Conservation (phyloP, 1,284 basidiomycete species). For the Cryptococcus sp. region DNA sequence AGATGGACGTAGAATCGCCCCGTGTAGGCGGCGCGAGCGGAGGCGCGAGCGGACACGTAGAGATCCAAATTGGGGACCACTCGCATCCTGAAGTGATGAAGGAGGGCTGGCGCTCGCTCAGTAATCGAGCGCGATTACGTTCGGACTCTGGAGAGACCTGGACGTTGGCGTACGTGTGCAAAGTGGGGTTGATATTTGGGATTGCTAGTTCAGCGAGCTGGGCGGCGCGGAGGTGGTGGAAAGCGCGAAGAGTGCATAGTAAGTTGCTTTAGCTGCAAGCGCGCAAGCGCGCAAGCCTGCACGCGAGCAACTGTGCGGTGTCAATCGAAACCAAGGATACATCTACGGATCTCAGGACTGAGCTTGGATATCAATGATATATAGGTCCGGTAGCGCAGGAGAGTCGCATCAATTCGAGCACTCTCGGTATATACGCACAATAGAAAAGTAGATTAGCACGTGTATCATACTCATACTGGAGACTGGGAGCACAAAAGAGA, state of each 20-base stretch:
- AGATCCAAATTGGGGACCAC: slow-evolving; percentile 11
- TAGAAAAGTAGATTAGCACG: no score
- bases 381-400: no score
- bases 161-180: slow-evolving; percentile 3
- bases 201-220: slow-evolving; percentile 4
- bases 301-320: not conserved
- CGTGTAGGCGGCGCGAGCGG: not conserved
- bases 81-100: slow-evolving; percentile 14
- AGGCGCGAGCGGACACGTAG: not conserved
- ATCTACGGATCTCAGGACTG: no score
- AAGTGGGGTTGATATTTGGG: slow-evolving; percentile 9
- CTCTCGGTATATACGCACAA: no score
- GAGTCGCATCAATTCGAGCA: no score
- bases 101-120: slow-evolving; percentile 9
- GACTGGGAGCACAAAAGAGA: no score
- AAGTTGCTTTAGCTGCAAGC: slow-evolving; percentile 4
- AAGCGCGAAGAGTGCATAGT: slow-evolving; percentile 13
- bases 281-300: not conserved
- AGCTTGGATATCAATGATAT: no score
- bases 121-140: not conserved
- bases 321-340: no score
- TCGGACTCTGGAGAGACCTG: not conserved
- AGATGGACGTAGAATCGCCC: not conserved
- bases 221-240: slow-evolving; percentile 15
- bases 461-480: no score